Percentiles rank a stretch among this genome's conserved stretches.
phyloP scores from a whole-genome alignment of 495 filamentous ascomycete species.

The Tetracladium setigerum region DNA sequence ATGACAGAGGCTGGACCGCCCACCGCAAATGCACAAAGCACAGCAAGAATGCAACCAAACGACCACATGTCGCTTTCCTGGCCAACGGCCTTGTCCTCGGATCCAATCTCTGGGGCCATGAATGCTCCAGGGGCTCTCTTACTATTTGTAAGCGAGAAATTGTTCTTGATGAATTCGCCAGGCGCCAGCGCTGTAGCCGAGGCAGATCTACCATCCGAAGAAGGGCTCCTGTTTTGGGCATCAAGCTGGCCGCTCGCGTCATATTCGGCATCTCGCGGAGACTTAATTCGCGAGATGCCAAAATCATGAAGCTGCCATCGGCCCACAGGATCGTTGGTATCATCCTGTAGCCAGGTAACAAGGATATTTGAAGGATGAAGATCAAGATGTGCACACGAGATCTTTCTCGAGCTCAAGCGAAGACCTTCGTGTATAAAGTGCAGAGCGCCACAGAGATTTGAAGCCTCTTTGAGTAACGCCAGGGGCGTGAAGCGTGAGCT shows the following conservation, averaged over 20 bases:
- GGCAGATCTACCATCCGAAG: too few species aligned
- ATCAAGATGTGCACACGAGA: constrained; percentile 8
- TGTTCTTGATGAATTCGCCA: constrained; percentile 1
- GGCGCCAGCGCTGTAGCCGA: not conserved
- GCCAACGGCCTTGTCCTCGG: not conserved
- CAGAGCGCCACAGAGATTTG: constrained; percentile 3
- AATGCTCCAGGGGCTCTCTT: constrained; percentile 1
- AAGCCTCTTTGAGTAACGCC: not conserved
- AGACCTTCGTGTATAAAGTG: constrained; percentile 2
- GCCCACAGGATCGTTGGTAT: not conserved
- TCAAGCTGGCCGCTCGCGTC: too few species aligned
- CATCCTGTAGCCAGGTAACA: constrained; percentile 1
- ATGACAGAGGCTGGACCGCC: not conserved
- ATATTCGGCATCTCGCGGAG: too few species aligned
- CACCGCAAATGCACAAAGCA: constrained; percentile 3
- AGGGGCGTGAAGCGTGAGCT: not conserved
- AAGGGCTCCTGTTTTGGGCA: too few species aligned
- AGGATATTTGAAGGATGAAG: constrained; percentile 11
- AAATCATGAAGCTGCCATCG: constrained; percentile 10
- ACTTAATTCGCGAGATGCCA: constrained; percentile 5
- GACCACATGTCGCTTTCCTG: constrained; percentile 11
- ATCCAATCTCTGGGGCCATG: constrained; percentile 6
- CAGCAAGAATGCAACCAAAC: constrained; percentile 7
- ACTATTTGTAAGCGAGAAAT: constrained; percentile 7
- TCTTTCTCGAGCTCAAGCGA: not conserved